These are phyloP conservation scores for Psidium guajava DNA, from an alignment of 345 rosid species.

Conservation along the genomic window DNA sequence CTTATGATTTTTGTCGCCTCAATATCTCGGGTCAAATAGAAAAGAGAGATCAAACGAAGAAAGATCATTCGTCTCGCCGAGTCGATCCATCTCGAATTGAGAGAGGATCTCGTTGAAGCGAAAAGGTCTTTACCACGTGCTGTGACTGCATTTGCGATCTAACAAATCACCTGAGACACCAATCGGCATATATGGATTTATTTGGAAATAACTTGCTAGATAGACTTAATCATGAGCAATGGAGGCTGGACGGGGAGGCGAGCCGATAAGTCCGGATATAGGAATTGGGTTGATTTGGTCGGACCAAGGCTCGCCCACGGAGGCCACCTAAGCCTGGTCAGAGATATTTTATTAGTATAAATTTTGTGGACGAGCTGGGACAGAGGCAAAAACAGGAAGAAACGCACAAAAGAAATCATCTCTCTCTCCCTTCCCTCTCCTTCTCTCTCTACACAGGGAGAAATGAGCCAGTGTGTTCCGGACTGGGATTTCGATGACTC, in stretches of 20 bases:
- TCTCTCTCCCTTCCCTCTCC: not conserved
- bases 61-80: not conserved
- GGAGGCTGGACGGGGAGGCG: not conserved
- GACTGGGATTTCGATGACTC: conserved; percentile 54
- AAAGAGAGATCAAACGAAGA: not conserved
- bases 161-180: not conserved
- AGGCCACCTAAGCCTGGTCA: not conserved
- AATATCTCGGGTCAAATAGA: not conserved
- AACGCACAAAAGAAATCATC: not conserved
- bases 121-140: not conserved
- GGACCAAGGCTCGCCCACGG: not conserved
- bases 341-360: not conserved
- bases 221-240: not conserved
- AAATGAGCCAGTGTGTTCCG: conserved; percentile 90
- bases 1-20: not conserved
- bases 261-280: not conserved
- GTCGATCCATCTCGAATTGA: not conserved
- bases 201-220: not conserved
- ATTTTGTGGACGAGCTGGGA: not conserved
- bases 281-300: not conserved
- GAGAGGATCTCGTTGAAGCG: not conserved
- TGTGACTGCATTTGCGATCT: not conserved
- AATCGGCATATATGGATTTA: not conserved
- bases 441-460: not conserved
- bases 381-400: not conserved